Evolutionary conservation across 1,284 basidiomycete genomes (phyloP).

Genomic region (Cryptococcus jaspeensis): DNA sequence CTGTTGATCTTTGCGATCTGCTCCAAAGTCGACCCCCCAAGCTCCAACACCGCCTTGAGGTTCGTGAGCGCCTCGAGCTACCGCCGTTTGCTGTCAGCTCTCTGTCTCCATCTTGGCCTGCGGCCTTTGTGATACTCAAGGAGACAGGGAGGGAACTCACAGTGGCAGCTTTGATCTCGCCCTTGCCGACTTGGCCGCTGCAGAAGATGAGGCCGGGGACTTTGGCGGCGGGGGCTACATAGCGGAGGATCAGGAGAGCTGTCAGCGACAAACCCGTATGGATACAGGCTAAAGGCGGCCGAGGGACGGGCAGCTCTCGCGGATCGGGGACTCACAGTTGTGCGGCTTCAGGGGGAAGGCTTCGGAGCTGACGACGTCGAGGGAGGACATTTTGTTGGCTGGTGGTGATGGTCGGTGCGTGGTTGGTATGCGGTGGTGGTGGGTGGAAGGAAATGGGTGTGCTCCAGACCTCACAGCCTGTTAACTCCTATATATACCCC

Average conservation of each 20-base stretch:
- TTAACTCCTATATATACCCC: neutral
- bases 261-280: too few species aligned
- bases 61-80: slow-evolving; percentile 13
- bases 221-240: slow-evolving; percentile 8
- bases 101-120: too few species aligned
- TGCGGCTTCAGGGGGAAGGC: slow-evolving; percentile 25
- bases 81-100: neutral
- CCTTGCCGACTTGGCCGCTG: slow-evolving; percentile 9
- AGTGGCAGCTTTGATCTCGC: slow-evolving; percentile 10
- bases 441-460: too few species aligned
- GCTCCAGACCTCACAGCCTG: too few species aligned
- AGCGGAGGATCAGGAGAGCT: neutral
- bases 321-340: slow-evolving; percentile 13
- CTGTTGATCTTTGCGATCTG: slow-evolving; percentile 77
- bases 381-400: slow-evolving; percentile 7
- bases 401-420: neutral
- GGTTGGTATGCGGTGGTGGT: too few species aligned
- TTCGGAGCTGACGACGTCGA: slow-evolving; percentile 19
- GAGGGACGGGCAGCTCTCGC: too few species aligned
- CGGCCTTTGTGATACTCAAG: neutral
- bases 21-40: slow-evolving; percentile 61
- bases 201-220: slow-evolving; percentile 16
- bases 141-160: slow-evolving; percentile 4
- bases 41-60: slow-evolving; percentile 33
- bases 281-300: too few species aligned